Conservation (phyloP, 2,329 filamentous ascomycete species). For the Cryphonectria nitschkei region DNA sequence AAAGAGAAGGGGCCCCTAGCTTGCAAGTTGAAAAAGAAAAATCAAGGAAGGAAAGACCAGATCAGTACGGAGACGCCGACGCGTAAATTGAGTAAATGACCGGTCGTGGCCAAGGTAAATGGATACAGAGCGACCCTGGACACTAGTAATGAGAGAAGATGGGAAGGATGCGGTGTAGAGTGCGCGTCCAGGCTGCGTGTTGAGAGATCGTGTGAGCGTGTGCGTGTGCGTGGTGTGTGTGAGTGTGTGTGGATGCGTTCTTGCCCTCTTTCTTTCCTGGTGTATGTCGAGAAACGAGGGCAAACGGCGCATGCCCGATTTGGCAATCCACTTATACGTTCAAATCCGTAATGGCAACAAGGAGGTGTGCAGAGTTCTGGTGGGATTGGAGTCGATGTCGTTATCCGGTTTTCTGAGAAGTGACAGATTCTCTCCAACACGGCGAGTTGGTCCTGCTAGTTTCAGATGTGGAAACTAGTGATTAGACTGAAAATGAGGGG, state of each 20-base stretch:
- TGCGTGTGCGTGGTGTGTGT: neutral
- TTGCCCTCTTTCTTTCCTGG: neutral
- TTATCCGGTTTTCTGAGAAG: constrained; percentile 4
- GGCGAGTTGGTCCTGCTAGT: neutral
- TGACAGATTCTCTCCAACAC: constrained; percentile 2
- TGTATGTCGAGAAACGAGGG: neutral
- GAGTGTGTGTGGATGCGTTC: neutral
- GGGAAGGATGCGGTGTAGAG: constrained; percentile 12
- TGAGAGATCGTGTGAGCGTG: neutral
- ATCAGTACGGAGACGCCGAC: constrained; percentile 22
- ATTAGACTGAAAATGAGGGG: neutral
- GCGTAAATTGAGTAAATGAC: constrained; percentile 14
- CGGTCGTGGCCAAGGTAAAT: constrained; percentile 21
- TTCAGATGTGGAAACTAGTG: constrained; percentile 5
- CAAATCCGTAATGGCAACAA: neutral
- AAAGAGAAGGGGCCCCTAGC: constrained; percentile 1
- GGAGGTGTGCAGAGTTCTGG: neutral
- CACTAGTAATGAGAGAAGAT: neutral
- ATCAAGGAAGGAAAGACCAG: constrained; percentile 1
- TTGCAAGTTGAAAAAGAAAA: neutral
- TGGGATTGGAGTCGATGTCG: neutral
- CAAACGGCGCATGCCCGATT: constrained; percentile 2
- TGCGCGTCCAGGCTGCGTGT: neutral
- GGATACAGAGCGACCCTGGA: constrained; percentile 2
- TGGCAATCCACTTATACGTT: constrained; percentile 2